A percentile compares a stretch with the other conserved stretches of the same genome.
phyloP scores from a whole-genome alignment of 1,139 yeast genomes.

The Sugiyamaella neomexicana region DNA sequence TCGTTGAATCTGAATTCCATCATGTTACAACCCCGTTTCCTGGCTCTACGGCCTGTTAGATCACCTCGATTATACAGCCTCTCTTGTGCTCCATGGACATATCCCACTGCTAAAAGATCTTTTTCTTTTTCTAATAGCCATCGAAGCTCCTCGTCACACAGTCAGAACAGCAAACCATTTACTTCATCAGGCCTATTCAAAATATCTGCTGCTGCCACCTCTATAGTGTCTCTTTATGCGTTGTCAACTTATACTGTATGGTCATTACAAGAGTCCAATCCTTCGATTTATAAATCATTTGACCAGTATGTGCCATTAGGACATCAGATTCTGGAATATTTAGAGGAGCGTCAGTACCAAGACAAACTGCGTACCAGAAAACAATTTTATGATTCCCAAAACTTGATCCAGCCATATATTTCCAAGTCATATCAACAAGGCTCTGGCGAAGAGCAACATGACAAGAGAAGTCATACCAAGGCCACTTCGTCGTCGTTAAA shows the following conservation, averaged over 20 bases:
- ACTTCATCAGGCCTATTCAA: background rate
- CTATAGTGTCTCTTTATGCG: background rate
- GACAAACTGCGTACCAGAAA: constrained; percentile 25
- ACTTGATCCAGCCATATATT: constrained; percentile 27
- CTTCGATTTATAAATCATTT: constrained; percentile 22
- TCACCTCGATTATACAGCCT: background rate
- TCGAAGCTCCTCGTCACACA: background rate
- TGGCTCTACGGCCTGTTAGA: background rate
- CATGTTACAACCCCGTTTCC: background rate
- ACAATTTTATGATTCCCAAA: constrained; percentile 23
- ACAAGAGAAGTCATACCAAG: constrained; percentile 18
- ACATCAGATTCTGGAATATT: constrained; percentile 28
- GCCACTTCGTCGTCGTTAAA: constrained; percentile 12
- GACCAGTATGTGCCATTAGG: constrained; percentile 33
- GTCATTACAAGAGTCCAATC: constrained; percentile 13
- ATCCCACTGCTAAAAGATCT: constrained; percentile 3
- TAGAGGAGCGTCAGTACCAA: constrained; percentile 34
- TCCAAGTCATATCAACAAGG: constrained; percentile 15
- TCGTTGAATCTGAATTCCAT: background rate
- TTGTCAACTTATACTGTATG: constrained; percentile 7
- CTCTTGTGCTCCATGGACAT: background rate
- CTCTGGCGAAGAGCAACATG: constrained; percentile 16
- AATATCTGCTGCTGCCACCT: constrained; percentile 1
- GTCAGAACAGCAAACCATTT: background rate
- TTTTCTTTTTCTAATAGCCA: constrained; percentile 12